Evolutionary conservation across 176 grass and related monocot genomes (phyloP).

Genomic region (Phoenix dactylifera): DNA sequence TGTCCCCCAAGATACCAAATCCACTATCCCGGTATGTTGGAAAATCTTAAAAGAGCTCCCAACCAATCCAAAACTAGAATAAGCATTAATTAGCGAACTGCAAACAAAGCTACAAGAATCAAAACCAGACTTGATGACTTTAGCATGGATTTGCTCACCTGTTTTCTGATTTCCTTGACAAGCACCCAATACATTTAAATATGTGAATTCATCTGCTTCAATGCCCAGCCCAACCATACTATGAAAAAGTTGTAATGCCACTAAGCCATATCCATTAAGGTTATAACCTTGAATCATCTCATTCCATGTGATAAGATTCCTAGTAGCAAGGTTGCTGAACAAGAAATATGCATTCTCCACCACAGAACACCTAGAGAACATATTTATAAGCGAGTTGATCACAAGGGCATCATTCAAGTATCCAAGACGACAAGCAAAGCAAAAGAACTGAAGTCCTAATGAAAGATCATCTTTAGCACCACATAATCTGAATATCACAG

Average conservation of each 20-base stretch:
- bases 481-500: constrained; percentile 31
- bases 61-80: constrained; percentile 26
- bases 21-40: constrained; percentile 11
- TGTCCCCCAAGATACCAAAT: constrained; percentile 44
- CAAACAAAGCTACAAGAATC: constrained; percentile 34
- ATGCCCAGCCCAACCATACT: constrained; percentile 13
- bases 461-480: constrained; percentile 19
- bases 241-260: constrained; percentile 36
- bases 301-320: constrained; percentile 42
- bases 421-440: constrained; percentile 30
- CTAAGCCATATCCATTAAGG: constrained; percentile 16
- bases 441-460: constrained; percentile 39
- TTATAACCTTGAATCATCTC: constrained; percentile 46
- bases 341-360: constrained; percentile 27
- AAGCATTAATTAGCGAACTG: constrained; percentile 37
- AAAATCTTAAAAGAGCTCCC: constrained; percentile 25
- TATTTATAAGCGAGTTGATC: constrained; percentile 41
- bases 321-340: constrained; percentile 18
- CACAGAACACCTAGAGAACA: constrained; percentile 37
- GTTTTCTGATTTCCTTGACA: constrained; percentile 21
- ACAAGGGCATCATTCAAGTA: constrained; percentile 34
- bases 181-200: constrained; percentile 28
- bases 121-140: constrained; percentile 37
- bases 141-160: constrained; percentile 31
- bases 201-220: constrained; percentile 42